These are phyloP conservation scores for Camelina neglecta DNA, from an alignment of 345 rosid species.

Conservation along the genomic window DNA sequence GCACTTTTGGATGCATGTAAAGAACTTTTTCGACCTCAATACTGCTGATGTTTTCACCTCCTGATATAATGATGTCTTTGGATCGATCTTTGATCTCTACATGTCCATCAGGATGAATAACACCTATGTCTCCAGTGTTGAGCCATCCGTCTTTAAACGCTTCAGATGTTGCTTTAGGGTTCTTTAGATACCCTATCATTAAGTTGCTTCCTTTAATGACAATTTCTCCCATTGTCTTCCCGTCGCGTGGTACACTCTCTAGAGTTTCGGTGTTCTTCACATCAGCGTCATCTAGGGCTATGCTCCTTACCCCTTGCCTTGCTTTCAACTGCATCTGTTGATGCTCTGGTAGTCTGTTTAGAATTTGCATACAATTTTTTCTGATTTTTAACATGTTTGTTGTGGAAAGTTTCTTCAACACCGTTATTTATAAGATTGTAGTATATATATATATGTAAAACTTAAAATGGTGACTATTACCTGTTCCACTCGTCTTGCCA, in stretches of 20 bases:
- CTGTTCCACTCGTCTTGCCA: slow-evolving; percentile 75
- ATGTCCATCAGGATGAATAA: slow-evolving; percentile 54
- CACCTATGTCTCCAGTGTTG: slow-evolving; percentile 64
- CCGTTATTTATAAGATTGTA: neutral
- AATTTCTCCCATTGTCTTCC: slow-evolving; percentile 64
- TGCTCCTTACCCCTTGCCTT: slow-evolving; percentile 42
- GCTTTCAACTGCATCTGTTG: slow-evolving; percentile 27
- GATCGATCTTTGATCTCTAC: slow-evolving; percentile 72
- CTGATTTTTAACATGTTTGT: slow-evolving; percentile 2
- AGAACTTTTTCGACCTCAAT: slow-evolving; percentile 58
- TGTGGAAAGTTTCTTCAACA: too few species aligned
- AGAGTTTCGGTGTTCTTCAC: slow-evolving; percentile 61
- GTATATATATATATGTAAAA: neutral
- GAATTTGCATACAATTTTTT: neutral
- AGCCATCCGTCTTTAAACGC: slow-evolving; percentile 67
- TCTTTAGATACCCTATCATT: slow-evolving; percentile 63
- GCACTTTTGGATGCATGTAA: slow-evolving; percentile 50
- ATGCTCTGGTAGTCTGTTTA: slow-evolving; percentile 32
- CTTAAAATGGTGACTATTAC: neutral
- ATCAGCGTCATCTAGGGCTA: slow-evolving; percentile 51
- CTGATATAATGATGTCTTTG: slow-evolving; percentile 67
- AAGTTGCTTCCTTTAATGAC: slow-evolving; percentile 58
- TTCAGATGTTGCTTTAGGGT: slow-evolving; percentile 51
- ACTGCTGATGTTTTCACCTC: slow-evolving; percentile 74
- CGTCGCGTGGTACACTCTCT: slow-evolving; percentile 57